These are phyloP conservation scores for Mucor racemosus DNA, from an alignment of 371 early-diverging fungal species.

Conservation along the genomic window DNA sequence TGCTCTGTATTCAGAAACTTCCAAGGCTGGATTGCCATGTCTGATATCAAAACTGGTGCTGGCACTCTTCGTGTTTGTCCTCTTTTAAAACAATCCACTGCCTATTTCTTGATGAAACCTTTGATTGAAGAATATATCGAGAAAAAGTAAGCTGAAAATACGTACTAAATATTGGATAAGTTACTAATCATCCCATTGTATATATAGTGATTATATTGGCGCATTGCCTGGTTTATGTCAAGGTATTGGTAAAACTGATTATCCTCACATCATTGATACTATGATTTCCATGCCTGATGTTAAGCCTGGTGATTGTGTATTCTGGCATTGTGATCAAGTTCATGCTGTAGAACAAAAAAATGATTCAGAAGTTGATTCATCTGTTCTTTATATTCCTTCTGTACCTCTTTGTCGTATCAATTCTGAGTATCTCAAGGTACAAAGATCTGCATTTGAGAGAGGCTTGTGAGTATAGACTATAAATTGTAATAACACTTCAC, in stretches of 20 bases:
- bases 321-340: constrained; percentile 43
- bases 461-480: constrained; percentile 33
- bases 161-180: too few species aligned
- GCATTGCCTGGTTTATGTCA: constrained; percentile 45
- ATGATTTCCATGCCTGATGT: constrained; percentile 47
- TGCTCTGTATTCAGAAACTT: constrained; percentile 50
- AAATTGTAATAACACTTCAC: background rate
- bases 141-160: constrained; percentile 21
- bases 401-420: constrained; percentile 41
- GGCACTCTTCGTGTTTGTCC: constrained; percentile 49
- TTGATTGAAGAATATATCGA: constrained; percentile 34
- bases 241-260: constrained; percentile 33
- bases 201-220: constrained; percentile 38
- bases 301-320: constrained; percentile 33
- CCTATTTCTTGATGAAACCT: constrained; percentile 50
- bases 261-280: constrained; percentile 40
- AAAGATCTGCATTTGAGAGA: constrained; percentile 33
- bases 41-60: constrained; percentile 35
- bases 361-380: constrained; percentile 36
- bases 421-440: constrained; percentile 32
- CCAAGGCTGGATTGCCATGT: constrained; percentile 53
- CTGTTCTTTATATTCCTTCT: constrained; percentile 48
- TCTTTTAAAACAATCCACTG: constrained; percentile 42
- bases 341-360: constrained; percentile 46
- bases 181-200: background rate